Conservation (phyloP, 108 stramenopile species). For the Pseudonitzschia multiseries region DNA sequence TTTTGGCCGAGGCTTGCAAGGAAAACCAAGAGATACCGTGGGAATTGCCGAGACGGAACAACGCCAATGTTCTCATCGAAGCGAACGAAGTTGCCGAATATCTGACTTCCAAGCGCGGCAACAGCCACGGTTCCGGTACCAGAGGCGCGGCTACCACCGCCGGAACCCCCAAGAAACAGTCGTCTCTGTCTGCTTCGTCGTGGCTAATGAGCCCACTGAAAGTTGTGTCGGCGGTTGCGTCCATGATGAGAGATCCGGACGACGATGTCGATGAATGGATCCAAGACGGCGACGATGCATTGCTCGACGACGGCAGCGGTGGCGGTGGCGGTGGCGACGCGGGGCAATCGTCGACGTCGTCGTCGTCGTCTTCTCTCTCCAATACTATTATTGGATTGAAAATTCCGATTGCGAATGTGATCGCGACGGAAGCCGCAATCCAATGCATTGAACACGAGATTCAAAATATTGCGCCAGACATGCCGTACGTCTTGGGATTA, state of each 20-base stretch:
- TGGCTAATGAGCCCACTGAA: background rate
- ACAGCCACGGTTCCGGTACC: background rate
- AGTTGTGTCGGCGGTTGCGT: background rate
- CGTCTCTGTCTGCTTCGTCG: background rate
- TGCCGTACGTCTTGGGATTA: background rate
- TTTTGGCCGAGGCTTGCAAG: conserved; percentile 12
- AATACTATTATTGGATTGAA: background rate
- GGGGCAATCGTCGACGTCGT: too few relatives aligned
- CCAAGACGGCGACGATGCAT: conserved; percentile 21
- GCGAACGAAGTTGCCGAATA: conserved; percentile 13
- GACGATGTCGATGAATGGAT: conserved; percentile 11
- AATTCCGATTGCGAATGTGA: background rate
- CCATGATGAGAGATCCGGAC: conserved; percentile 6
- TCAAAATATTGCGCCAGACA: background rate
- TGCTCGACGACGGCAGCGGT: conserved; percentile 1
- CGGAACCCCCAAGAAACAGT: background rate
- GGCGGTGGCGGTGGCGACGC: too few relatives aligned
- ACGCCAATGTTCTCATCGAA: conserved; percentile 2
- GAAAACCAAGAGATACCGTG: conserved; percentile 24
- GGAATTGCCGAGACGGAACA: conserved; percentile 15
- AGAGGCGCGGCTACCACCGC: background rate
- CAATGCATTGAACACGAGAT: conserved; percentile 7
- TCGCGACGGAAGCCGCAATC: conserved; percentile 2
- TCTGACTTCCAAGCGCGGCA: conserved; percentile 1
- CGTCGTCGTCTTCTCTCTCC: background rate